These are phyloP conservation scores for Colletotrichum noveboracense DNA, from an alignment of 2,329 filamentous ascomycete species.

Conservation along the genomic window DNA sequence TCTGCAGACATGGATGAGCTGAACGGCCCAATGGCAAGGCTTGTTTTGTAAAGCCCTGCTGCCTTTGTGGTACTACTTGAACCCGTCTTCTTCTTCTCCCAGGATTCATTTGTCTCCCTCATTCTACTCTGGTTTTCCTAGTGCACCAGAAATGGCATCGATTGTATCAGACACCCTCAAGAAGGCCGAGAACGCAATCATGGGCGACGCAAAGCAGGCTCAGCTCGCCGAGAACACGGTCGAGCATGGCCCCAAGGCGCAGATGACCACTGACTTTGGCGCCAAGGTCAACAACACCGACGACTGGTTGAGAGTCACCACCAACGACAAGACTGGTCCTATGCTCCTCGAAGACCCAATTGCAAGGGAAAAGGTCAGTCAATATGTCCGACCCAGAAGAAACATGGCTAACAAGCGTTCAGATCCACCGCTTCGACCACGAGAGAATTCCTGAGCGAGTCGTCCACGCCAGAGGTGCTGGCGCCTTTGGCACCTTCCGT, in stretches of 20 bases:
- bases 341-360: conserved; percentile 74
- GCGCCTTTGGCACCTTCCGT: conserved; percentile 56
- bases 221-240: conserved; percentile 66
- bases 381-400: fast-evolving
- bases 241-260: conserved; percentile 60
- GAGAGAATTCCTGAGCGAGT: conserved; percentile 65
- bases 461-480: conserved; percentile 66
- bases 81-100: background rate
- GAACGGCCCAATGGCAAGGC: background rate
- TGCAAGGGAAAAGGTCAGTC: conserved; percentile 71
- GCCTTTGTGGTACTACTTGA: background rate
- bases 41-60: background rate
- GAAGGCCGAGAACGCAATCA: conserved; percentile 44
- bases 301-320: conserved; percentile 74
- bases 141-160: conserved; percentile 7
- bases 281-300: conserved; percentile 76
- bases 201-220: conserved; percentile 60
- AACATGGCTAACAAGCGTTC: background rate
- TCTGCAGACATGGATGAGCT: background rate
- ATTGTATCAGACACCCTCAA: conserved; percentile 38
- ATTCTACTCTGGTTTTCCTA: background rate
- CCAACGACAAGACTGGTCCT: conserved; percentile 69
- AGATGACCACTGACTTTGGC: conserved; percentile 79
- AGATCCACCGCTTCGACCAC: conserved; percentile 79
- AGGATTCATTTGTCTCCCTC: fast-evolving